phyloP scores from a whole-genome alignment of 106 monocot species.

The Acanthochlamys bracteata region DNA sequence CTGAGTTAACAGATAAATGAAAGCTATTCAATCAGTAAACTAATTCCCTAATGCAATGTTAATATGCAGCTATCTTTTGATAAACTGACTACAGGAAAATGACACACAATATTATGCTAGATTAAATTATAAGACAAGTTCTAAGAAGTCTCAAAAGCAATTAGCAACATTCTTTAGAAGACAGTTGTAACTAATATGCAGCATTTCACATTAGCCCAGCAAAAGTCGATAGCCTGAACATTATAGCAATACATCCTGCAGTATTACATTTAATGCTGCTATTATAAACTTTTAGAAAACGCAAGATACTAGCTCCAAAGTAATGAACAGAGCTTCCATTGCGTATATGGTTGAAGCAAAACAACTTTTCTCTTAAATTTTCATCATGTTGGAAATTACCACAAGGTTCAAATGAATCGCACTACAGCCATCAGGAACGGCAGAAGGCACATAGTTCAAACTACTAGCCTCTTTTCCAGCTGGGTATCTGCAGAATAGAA shows the following conservation, averaged over 20 bases:
- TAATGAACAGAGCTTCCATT: not conserved
- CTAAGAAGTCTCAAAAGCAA: not conserved
- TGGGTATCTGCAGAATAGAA: constrained; percentile 42
- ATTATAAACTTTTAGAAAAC: no score
- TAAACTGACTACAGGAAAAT: not conserved
- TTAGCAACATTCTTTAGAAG: not conserved
- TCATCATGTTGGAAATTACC: constrained; percentile 23
- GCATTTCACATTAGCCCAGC: no score
- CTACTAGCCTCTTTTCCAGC: constrained; percentile 26
- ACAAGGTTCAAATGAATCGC: constrained; percentile 86
- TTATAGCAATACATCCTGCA: no score
- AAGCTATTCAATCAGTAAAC: not conserved
- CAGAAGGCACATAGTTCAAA: constrained; percentile 21
- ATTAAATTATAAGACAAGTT: not conserved
- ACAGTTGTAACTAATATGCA: no score
- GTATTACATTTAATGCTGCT: no score
- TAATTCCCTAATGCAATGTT: not conserved
- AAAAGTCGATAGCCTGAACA: no score
- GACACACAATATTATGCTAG: not conserved
- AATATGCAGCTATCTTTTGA: not conserved
- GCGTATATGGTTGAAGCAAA: not conserved
- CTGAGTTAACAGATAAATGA: constrained; percentile 15
- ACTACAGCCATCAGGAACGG: constrained; percentile 52
- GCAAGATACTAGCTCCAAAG: no score
- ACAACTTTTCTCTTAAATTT: not conserved